Base-by-base conservation (phyloP, 1,284 basidiomycete species). In the Trametes polyzona region DNA sequence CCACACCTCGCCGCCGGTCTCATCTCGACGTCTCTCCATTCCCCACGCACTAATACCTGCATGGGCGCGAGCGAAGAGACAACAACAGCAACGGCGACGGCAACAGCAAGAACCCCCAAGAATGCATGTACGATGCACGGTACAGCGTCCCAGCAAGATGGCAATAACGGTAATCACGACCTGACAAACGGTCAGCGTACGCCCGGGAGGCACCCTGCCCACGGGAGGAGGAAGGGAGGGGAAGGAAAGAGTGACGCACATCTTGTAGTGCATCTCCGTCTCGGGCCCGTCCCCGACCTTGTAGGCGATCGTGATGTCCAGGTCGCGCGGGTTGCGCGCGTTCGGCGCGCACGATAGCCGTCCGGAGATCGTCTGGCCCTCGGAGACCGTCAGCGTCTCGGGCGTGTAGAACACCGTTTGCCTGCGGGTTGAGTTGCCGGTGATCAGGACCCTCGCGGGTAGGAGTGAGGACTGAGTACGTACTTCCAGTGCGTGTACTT, bases 401-500 rank as follows among this genome's bases (percentile, higher is more conserved):
- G 92, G 91, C 30, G 95, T 96, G 77, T 98, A 98, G 79, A 98
- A 97, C 35, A 98, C 95, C 53, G 95, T 96, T 86, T 97, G 94
- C 74, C 88, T 92, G 63, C 40, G 43, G 39, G 43, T 21, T 52
- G 11, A 52, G 47, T 30, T 17, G n/a, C 21, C 9, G 21, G 24
- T 24, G n/a, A 10, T 27, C 33, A 4, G 24, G 7, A 24, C 46
- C 11, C 26, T 3, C n/a, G 42, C 6, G 23, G 17, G 23, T 16
- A 41, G 21, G 24, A 40, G 43, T 6, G 30, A 21, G 10, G 16
- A n/a, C 5, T 3, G 30, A 40, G 21, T n/a, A 83, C 90, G 69
- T 67, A 92, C 90, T 97, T 97, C 94, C 94, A 96, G 76, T 96
- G 95, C 17, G 95, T 97, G 81, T 97, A 96, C 75, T 94, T 92